A percentile compares a stretch with the other conserved stretches of the same genome.
Evolutionary conservation across 129 eudicot genomes (phyloP).

Genomic region (Logfia minima): DNA sequence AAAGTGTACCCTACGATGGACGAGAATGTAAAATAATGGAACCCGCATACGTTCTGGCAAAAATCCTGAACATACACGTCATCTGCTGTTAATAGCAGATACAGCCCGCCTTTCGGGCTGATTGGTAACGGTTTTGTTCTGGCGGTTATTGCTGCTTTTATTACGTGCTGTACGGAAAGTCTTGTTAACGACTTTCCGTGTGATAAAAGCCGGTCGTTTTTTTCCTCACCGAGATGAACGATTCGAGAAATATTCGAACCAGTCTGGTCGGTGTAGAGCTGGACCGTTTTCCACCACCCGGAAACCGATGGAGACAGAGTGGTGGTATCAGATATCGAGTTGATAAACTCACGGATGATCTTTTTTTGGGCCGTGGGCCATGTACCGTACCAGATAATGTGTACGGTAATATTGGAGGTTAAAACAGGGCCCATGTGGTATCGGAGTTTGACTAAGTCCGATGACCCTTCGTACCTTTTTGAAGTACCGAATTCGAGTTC

Average conservation of each 20-base stretch:
- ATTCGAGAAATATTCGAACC: constrained; percentile 63
- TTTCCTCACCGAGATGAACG: constrained; percentile 62
- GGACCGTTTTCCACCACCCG: constrained; percentile 90
- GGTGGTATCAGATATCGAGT: constrained; percentile 58
- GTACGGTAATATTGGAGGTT: constrained; percentile 71
- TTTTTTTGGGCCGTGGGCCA: constrained; percentile 70
- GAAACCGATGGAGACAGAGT: constrained; percentile 58
- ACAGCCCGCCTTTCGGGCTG: constrained; percentile 63
- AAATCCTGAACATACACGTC: constrained; percentile 80
- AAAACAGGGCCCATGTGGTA: constrained; percentile 99
- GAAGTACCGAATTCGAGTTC: constrained; percentile 50
- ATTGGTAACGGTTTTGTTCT: constrained; percentile 70
- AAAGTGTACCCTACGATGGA: constrained; percentile 83
- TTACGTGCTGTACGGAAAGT: constrained; percentile 67
- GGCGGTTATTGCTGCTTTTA: constrained; percentile 63
- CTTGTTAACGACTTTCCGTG: constrained; percentile 80
- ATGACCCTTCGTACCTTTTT: constrained; percentile 89
- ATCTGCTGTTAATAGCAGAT: constrained; percentile 65
- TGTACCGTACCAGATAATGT: constrained; percentile 87
- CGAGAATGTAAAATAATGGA: constrained; percentile 86
- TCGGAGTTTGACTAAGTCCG: constrained; percentile 68
- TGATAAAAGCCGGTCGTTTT: constrained; percentile 66
- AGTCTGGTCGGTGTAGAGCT: constrained; percentile 81
- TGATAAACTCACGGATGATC: constrained; percentile 85
- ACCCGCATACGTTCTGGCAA: constrained; percentile 76